phyloP scores from a whole-genome alignment of 345 rosid species.

The Acer campestre region DNA sequence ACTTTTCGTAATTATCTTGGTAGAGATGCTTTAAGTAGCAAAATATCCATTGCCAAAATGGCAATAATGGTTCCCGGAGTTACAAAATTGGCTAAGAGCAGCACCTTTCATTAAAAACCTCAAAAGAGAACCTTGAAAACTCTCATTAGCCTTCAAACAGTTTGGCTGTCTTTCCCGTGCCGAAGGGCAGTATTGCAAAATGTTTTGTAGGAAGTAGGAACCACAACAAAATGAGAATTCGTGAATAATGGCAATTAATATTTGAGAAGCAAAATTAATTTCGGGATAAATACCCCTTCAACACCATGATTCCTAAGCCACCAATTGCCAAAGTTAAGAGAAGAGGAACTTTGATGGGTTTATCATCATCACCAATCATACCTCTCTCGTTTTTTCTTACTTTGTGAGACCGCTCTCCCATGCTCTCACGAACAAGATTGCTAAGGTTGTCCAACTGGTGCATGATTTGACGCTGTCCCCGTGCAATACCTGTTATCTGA shows the following conservation, averaged over 20 bases:
- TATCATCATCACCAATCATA: slow-evolving; percentile 31
- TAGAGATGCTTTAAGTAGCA: not conserved
- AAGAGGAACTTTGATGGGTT: slow-evolving; percentile 55
- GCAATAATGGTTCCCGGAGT: not conserved
- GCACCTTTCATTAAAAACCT: slow-evolving; percentile 15
- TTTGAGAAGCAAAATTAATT: slow-evolving; percentile 24
- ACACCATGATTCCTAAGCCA: slow-evolving; percentile 64
- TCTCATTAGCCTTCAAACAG: slow-evolving; percentile 12
- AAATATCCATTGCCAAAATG: slow-evolving; percentile 2
- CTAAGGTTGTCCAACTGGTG: slow-evolving; percentile 68
- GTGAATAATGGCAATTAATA: too few species aligned
- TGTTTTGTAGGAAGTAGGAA: slow-evolving; percentile 22
- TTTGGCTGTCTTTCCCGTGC: slow-evolving; percentile 15
- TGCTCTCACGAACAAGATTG: slow-evolving; percentile 54
- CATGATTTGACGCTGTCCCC: slow-evolving; percentile 83
- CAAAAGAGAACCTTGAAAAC: slow-evolving; percentile 9
- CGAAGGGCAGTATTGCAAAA: slow-evolving; percentile 13
- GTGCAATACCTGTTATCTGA: slow-evolving; percentile 62
- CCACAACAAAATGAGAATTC: not conserved
- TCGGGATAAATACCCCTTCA: slow-evolving; percentile 47
- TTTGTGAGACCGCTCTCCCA: slow-evolving; percentile 44
- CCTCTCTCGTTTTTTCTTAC: slow-evolving; percentile 40
- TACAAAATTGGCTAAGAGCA: slow-evolving; percentile 19
- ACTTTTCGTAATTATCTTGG: not conserved
- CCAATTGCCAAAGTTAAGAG: slow-evolving; percentile 57